Conservation (phyloP, 2,329 filamentous ascomycete species). For the Diaporthe sp. region DNA sequence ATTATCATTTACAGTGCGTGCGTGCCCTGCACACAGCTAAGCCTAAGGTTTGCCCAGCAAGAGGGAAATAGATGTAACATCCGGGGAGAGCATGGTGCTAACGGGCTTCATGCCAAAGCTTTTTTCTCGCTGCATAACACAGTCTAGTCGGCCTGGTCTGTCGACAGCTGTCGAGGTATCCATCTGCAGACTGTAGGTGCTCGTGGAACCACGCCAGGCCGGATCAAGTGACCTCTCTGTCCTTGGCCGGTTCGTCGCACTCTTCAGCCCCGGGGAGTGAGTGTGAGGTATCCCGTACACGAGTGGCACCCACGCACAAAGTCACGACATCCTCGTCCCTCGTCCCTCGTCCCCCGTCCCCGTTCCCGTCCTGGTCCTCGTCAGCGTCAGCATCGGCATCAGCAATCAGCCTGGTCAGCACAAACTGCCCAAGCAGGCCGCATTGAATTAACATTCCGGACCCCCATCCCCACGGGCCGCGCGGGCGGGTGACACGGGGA, state of each 20-base stretch:
- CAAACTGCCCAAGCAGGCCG: neutral
- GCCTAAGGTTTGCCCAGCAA: slow-evolving; percentile 13
- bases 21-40: neutral
- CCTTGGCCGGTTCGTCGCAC: neutral
- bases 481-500: slow-evolving; percentile 30
- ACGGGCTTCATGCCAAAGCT: slow-evolving; percentile 23
- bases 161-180: neutral
- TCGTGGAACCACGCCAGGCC: slow-evolving; percentile 5
- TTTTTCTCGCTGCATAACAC: neutral
- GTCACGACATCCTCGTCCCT: slow-evolving; percentile 17
- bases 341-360: neutral
- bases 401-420: neutral
- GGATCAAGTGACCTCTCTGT: slow-evolving; percentile 14
- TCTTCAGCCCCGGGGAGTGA: neutral
- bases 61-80: slow-evolving; percentile 17
- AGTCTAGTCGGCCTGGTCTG: neutral
- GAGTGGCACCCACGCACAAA: slow-evolving; percentile 3
- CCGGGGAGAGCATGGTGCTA: slow-evolving; percentile 13
- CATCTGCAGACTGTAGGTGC: neutral
- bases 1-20: slow-evolving; percentile 6
- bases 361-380: neutral
- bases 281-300: neutral
- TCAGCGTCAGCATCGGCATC: slow-evolving; percentile 7
- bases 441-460: slow-evolving; percentile 23
- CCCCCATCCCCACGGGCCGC: slow-evolving; percentile 15